Evolutionary conservation across 2,329 filamentous ascomycete species (phyloP), one percentile per base, ranked within the genome.

Genomic region (Trichoderma pleuroti): DNA sequence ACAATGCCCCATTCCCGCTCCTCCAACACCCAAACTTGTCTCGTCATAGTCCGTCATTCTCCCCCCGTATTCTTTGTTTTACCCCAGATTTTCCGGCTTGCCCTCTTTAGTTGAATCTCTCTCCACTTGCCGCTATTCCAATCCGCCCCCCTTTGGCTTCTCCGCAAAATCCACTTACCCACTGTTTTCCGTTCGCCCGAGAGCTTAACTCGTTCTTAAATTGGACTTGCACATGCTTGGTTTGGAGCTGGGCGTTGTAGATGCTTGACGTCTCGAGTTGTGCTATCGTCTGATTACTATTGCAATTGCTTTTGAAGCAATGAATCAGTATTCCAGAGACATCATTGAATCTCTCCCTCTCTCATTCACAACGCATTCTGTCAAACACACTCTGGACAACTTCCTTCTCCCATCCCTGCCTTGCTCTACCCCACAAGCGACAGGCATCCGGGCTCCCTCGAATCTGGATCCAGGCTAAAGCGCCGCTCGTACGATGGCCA

Each of bases 401-500:
- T 21, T n/a, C n/a, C n/a, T n/a, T n/a, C n/a, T 4, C 10, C 49
- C 32, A 56, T 28, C 21, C 32, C 32, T 39, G 7, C 14, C 14
- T 18, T 49, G 16, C 46, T 7, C n/a, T 65, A 54, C 28, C 42
- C 62, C 62, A 65, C 42, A 12, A 12, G 14, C 18, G 18, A 36
- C 32, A 56, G 52, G 32, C 57, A 61, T 24, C 14, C 34, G 26
- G 11, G 26, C 11, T 49, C 36, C 30, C 21, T 63, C 60, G 16
- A 28, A n/a, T 24, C 28, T 18, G 26, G 24, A 21, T 64, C 28
- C 30, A 56, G 21, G 46, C 63, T 66, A 66, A 56, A 42, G 63
- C 63, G 63, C 49, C 63, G 30, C 63, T 66, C 63, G 63, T 66
- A 66, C 63, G 63, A 66, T 56, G 5, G 32, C 46, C 49, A 66